Conservation (phyloP, 805 yeast genomes). For the Wickerhamomyces tratensis region DNA sequence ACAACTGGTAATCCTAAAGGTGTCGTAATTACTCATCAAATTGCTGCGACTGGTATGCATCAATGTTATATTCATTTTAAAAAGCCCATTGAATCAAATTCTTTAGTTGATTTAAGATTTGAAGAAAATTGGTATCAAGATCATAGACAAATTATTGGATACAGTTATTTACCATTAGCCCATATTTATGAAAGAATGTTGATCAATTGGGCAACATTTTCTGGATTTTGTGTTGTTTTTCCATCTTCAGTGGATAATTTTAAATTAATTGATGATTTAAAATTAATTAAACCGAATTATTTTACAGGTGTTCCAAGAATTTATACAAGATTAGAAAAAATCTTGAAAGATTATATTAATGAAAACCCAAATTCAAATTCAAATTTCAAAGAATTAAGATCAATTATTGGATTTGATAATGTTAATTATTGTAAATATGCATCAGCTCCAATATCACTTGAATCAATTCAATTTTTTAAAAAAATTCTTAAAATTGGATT, state of each 20-base stretch:
- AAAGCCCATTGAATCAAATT: constrained; percentile 8
- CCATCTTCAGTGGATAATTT: constrained; percentile 36
- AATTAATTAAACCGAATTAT: constrained; percentile 38
- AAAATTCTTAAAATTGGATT: constrained; percentile 41
- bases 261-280: constrained; percentile 48
- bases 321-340: constrained; percentile 46
- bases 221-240: constrained; percentile 31
- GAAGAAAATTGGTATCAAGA: neutral
- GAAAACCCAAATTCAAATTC: constrained; percentile 12
- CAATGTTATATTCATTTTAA: constrained; percentile 22
- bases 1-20: constrained; percentile 74
- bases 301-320: constrained; percentile 55
- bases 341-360: constrained; percentile 21
- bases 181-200: constrained; percentile 43
- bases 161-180: constrained; percentile 44
- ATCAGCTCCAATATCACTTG: constrained; percentile 61
- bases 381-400: constrained; percentile 34
- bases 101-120: too few species aligned
- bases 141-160: constrained; percentile 20
- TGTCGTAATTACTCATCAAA: constrained; percentile 43
- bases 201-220: constrained; percentile 24
- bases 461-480: constrained; percentile 48
- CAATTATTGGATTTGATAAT: constrained; percentile 35
- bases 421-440: constrained; percentile 33
- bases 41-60: constrained; percentile 38